These are phyloP conservation scores for Pistacia vera DNA, from an alignment of 345 rosid genomes.

Conservation along the genomic window DNA sequence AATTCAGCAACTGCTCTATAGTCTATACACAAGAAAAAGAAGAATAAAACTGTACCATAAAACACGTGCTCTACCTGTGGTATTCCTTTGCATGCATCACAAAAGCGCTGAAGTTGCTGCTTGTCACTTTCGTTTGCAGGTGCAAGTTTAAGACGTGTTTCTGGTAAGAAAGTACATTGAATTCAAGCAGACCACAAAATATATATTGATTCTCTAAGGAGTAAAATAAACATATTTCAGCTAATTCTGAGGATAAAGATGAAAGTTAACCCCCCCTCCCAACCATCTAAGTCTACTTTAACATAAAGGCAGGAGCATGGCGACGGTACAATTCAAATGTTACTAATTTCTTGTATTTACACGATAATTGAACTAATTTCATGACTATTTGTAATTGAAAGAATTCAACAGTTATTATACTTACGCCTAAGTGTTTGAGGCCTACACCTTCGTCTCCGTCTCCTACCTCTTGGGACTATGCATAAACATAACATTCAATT, in stretches of 20 bases:
- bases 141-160: conserved; percentile 74
- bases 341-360: conserved; percentile 10
- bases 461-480: conserved; percentile 79
- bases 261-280: neutral
- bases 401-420: conserved; percentile 43
- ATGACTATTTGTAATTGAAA: neutral
- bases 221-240: neutral
- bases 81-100: conserved; percentile 96
- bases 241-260: neutral
- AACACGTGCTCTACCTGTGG: conserved; percentile 60
- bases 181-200: conserved; percentile 1
- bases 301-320: conserved; percentile 39
- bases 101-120: conserved; percentile 82
- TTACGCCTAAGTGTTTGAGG: conserved; percentile 74
- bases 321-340: conserved; percentile 13
- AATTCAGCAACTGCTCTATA: neutral
- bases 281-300: conserved; percentile 11
- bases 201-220: conserved; percentile 5
- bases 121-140: conserved; percentile 73
- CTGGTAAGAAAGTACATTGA: conserved; percentile 42
- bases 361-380: neutral
- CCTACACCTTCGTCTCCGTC: conserved; percentile 74
- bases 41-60: conserved; percentile 8
- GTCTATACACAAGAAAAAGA: conserved; percentile 8
- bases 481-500: conserved; percentile 56